These are phyloP conservation scores for Filosporella fistucella DNA, from an alignment of 495 filamentous ascomycete species.

Conservation along the genomic window DNA sequence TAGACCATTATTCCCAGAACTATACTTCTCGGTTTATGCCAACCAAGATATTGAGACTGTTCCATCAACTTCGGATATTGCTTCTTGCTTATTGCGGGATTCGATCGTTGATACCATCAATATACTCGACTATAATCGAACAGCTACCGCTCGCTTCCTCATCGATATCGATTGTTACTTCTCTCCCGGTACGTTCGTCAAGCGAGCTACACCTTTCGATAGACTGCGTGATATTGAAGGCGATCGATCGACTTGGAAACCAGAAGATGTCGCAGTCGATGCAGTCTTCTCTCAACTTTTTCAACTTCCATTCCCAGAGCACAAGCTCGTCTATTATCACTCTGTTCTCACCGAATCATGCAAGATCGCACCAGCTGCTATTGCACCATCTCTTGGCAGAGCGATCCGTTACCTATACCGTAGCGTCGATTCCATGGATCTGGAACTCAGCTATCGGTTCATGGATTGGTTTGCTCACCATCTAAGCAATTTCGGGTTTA, in stretches of 20 bases:
- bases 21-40: constrained; percentile 88
- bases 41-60: constrained; percentile 91
- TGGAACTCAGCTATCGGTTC: constrained; percentile 84
- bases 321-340: constrained; percentile 96
- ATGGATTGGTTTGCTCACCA: constrained; percentile 98
- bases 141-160: constrained; percentile 77
- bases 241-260: constrained; percentile 85
- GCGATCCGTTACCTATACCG: constrained; percentile 90
- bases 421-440: constrained; percentile 72
- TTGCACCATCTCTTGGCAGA: constrained; percentile 90
- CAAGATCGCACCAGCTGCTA: constrained; percentile 90
- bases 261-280: constrained; percentile 95
- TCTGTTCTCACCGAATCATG: constrained; percentile 90
- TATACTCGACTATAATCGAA: constrained; percentile 86
- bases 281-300: constrained; percentile 94
- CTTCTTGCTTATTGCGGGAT: constrained; percentile 79
- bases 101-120: constrained; percentile 90
- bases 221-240: constrained; percentile 70
- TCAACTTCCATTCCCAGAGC: constrained; percentile 79
- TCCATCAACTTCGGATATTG: constrained; percentile 67
- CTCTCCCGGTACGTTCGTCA: constrained; percentile 79
- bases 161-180: constrained; percentile 97
- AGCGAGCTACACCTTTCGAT: constrained; percentile 88
- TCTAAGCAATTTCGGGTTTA: constrained; percentile 97
- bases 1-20: constrained; percentile 79